phyloP scores from a whole-genome alignment of 2,329 filamentous ascomycete genomes.

The Aspergillus vadensis region DNA sequence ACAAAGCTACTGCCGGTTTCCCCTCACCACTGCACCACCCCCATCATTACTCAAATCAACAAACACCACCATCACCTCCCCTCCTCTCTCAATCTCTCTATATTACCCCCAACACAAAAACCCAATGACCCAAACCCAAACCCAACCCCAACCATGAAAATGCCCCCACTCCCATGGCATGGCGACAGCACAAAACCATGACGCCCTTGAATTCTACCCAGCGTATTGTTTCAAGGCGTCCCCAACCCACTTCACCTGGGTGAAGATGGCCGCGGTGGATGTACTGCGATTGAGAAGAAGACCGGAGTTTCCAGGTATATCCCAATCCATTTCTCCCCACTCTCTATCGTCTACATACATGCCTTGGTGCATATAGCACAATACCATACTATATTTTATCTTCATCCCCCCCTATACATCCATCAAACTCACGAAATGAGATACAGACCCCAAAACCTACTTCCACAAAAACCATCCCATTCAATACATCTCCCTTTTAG shows the following conservation, averaged over 20 bases:
- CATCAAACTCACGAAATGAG: too few species aligned
- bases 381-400: not conserved
- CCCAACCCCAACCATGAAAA: not conserved
- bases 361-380: not conserved
- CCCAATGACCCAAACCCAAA: not conserved
- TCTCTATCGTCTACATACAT: too few species aligned
- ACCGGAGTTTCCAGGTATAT: slow-evolving; percentile 54
- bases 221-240: slow-evolving; percentile 62
- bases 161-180: not conserved
- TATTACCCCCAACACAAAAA: too few species aligned
- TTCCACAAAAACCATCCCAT: slow-evolving; percentile 76
- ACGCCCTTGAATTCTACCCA: slow-evolving; percentile 53
- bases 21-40: not conserved
- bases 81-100: too few species aligned
- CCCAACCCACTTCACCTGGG: slow-evolving; percentile 65
- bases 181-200: slow-evolving; percentile 25
- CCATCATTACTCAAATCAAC: not conserved
- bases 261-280: slow-evolving; percentile 60
- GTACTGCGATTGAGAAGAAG: slow-evolving; percentile 55
- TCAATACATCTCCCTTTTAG: slow-evolving; percentile 71
- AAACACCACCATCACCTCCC: not conserved
- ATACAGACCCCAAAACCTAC: slow-evolving; percentile 56
- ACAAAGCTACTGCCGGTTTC: not conserved
- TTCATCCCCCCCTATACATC: not conserved
- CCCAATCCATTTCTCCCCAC: too few species aligned